Conservation (phyloP, 2,329 filamentous ascomycete species). For the Cylindrodendrum hubeiense region DNA sequence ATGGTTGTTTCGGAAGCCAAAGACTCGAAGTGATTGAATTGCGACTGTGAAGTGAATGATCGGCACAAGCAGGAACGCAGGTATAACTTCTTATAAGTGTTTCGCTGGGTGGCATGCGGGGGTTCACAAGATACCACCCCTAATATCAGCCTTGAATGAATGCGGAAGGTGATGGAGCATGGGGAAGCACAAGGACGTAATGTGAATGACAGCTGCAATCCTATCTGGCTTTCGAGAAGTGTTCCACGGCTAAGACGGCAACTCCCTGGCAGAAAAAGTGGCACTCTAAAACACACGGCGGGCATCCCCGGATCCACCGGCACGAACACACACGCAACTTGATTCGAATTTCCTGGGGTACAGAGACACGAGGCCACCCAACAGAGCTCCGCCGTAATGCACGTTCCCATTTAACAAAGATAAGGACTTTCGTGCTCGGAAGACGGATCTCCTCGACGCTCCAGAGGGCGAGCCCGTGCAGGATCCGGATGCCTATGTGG, state of each 20-base stretch:
- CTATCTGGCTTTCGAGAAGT: conserved; percentile 13
- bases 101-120: background rate
- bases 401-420: conserved; percentile 5
- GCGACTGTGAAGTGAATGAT: background rate
- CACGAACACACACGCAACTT: background rate
- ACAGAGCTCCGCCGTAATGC: background rate
- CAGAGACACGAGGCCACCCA: conserved; percentile 6
- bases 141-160: conserved; percentile 12
- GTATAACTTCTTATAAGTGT: conserved; percentile 5
- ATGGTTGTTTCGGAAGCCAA: conserved; percentile 18
- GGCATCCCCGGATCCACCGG: background rate
- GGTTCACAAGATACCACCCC: conserved; percentile 6
- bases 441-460: background rate
- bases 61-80: conserved; percentile 2
- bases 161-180: conserved; percentile 19
- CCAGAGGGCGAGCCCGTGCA: background rate
- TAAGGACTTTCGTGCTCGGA: conserved; percentile 7
- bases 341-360: conserved; percentile 11
- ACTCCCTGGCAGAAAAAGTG: conserved; percentile 22
- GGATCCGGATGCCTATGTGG: background rate
- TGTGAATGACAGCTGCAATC: conserved; percentile 13
- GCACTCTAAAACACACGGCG: background rate
- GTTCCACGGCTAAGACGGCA: conserved; percentile 28
- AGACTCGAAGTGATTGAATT: background rate
- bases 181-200: conserved; percentile 24